Conservation (phyloP, 2,329 filamentous ascomycete species). For the Penicillium sp. region DNA sequence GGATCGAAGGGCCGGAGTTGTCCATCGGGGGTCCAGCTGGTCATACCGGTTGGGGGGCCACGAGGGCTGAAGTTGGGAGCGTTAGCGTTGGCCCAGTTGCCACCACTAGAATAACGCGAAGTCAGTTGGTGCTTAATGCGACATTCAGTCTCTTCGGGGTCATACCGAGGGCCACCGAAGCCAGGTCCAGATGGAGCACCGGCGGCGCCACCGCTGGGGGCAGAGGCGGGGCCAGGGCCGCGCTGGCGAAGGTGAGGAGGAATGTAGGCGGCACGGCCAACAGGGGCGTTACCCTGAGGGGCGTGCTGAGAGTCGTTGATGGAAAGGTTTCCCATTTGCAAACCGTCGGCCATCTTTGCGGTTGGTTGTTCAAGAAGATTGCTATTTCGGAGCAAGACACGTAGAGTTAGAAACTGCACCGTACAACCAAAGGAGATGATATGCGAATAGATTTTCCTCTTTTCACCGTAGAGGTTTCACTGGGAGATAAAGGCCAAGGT, state of each 20-base stretch:
- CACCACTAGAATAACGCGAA: slow-evolving; percentile 24
- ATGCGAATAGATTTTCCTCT: slow-evolving; percentile 14
- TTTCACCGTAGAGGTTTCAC: slow-evolving; percentile 16
- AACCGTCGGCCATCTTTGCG: slow-evolving; percentile 41
- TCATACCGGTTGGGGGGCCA: slow-evolving; percentile 40
- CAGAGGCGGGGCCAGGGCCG: slow-evolving; percentile 22
- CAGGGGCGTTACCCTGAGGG: slow-evolving; percentile 43
- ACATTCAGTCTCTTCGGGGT: slow-evolving; percentile 15
- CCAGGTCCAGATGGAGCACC: slow-evolving; percentile 32
- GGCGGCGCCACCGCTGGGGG: slow-evolving; percentile 31
- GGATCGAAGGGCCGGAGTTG: slow-evolving; percentile 54
- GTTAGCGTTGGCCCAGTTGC: slow-evolving; percentile 55
- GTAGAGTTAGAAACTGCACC: slow-evolving; percentile 13
- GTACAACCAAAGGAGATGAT: slow-evolving; percentile 1
- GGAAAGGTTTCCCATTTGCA: slow-evolving; percentile 41
- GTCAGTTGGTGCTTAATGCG: slow-evolving; percentile 14
- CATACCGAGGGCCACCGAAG: slow-evolving; percentile 38
- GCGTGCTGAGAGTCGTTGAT: slow-evolving; percentile 63
- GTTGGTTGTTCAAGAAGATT: slow-evolving; percentile 6
- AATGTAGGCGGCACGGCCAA: slow-evolving; percentile 61
- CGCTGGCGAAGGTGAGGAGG: slow-evolving; percentile 59
- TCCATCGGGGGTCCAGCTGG: slow-evolving; percentile 36
- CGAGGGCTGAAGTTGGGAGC: slow-evolving; percentile 56
- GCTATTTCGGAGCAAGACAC: slow-evolving; percentile 3
- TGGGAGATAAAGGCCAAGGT: slow-evolving; percentile 12